Percentiles rank a stretch among this genome's conserved stretches.
phyloP scores from a whole-genome alignment of 2,329 filamentous ascomycete genomes.

The Didymella sp. region DNA sequence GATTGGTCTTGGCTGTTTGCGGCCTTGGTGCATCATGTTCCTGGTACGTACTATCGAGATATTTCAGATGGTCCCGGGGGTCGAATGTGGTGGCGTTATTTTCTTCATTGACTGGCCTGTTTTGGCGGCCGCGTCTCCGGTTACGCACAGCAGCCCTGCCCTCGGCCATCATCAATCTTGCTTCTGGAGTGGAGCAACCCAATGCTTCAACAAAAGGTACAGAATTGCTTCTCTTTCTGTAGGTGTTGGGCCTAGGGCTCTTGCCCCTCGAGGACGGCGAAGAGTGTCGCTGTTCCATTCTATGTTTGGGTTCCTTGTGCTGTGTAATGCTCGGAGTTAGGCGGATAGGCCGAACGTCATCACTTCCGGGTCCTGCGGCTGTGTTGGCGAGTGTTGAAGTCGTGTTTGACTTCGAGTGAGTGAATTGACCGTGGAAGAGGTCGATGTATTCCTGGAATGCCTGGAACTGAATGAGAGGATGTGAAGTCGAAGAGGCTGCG shows the following conservation, averaged over 20 bases:
- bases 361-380: conserved; percentile 27
- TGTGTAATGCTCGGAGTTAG: conserved; percentile 24
- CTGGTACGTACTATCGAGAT: conserved; percentile 31
- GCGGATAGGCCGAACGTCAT: conserved; percentile 31
- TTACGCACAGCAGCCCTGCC: conserved; percentile 45
- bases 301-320: conserved; percentile 5
- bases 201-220: conserved; percentile 45
- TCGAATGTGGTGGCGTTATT: conserved; percentile 32
- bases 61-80: conserved; percentile 43
- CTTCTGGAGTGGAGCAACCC: conserved; percentile 47
- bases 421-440: neutral
- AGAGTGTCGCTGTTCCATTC: conserved; percentile 40
- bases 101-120: conserved; percentile 29
- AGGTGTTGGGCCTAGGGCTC: conserved; percentile 32
- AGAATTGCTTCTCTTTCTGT: conserved; percentile 48
- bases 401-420: conserved; percentile 5
- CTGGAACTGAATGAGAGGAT: conserved; percentile 1
- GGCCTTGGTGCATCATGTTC: conserved; percentile 19
- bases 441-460: conserved; percentile 1
- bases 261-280: conserved; percentile 25
- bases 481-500: conserved; percentile 29
- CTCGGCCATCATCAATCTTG: conserved; percentile 45
- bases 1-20: conserved; percentile 21
- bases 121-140: conserved; percentile 35
- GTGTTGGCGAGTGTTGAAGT: conserved; percentile 13